Conservation (phyloP, 352 stramenopile species). For the Elongisporangium anandrum region DNA sequence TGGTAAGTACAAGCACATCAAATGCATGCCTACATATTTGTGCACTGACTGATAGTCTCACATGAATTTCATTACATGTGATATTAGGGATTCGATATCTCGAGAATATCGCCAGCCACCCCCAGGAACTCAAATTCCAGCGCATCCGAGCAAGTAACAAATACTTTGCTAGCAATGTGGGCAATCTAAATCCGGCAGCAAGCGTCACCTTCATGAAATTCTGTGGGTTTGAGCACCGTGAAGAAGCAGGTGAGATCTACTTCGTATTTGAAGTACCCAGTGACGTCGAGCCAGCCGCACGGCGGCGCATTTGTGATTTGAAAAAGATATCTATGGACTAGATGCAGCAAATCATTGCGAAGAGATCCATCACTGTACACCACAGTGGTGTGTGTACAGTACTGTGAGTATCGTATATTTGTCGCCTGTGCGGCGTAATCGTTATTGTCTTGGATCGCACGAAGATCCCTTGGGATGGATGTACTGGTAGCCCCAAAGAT, state of each 20-base stretch:
- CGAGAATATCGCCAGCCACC: constrained; percentile 52
- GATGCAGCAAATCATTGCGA: neutral
- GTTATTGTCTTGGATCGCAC: neutral
- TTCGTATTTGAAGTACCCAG: neutral
- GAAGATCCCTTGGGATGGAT: neutral
- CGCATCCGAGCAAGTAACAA: constrained; percentile 70
- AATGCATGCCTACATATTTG: neutral
- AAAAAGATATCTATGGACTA: neutral
- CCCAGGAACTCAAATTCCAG: constrained; percentile 58
- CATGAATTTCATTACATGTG: neutral
- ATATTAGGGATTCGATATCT: constrained; percentile 55
- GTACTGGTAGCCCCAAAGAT: too few relatives aligned
- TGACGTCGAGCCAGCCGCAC: neutral
- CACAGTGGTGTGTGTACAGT: too few relatives aligned
- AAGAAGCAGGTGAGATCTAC: neutral
- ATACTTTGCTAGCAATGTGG: constrained; percentile 59
- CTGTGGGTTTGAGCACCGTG: neutral
- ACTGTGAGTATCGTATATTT: too few relatives aligned
- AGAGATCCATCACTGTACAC: neutral
- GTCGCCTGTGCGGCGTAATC: neutral
- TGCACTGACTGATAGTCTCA: neutral
- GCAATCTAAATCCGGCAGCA: constrained; percentile 4
- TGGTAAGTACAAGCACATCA: neutral
- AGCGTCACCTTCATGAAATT: constrained; percentile 16
- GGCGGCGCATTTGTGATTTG: neutral